Evolutionary conservation across 2,329 filamentous ascomycete species (phyloP).

Genomic region (Trichoderma semiorbis): DNA sequence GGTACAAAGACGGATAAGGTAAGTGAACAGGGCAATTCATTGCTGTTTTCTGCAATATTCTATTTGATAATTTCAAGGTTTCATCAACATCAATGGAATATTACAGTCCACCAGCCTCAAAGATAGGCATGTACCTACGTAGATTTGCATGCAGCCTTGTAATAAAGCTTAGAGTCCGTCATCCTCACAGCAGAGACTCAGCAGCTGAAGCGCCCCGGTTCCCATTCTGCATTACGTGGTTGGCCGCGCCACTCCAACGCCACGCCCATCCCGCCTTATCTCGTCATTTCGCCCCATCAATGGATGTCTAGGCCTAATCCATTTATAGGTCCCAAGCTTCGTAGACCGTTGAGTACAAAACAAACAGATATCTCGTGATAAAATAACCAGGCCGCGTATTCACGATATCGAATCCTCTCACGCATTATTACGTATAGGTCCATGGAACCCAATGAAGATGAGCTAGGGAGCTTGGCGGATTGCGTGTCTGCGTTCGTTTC

Average conservation of each 20-base stretch:
- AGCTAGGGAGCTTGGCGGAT: neutral
- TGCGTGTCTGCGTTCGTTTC: neutral
- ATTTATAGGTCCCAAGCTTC: neutral
- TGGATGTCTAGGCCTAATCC: neutral
- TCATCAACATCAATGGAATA: neutral
- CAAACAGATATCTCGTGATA: neutral
- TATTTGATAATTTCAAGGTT: neutral
- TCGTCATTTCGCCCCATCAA: neutral
- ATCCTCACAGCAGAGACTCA: neutral
- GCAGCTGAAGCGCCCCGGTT: neutral
- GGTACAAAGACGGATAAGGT: neutral
- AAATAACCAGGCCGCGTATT: neutral
- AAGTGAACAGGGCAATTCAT: neutral
- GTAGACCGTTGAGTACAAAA: neutral
- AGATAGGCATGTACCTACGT: neutral
- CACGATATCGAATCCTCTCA: neutral
- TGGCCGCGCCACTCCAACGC: conserved; percentile 20
- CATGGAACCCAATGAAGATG: neutral
- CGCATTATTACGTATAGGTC: neutral
- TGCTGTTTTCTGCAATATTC: neutral
- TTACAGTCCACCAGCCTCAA: neutral
- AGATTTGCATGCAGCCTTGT: neutral
- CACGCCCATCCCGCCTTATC: neutral
- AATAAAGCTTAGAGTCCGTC: neutral
- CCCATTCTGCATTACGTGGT: conserved; percentile 16